phyloP scores from a whole-genome alignment of 148 eudicot species.

The Limonium bicolor region DNA sequence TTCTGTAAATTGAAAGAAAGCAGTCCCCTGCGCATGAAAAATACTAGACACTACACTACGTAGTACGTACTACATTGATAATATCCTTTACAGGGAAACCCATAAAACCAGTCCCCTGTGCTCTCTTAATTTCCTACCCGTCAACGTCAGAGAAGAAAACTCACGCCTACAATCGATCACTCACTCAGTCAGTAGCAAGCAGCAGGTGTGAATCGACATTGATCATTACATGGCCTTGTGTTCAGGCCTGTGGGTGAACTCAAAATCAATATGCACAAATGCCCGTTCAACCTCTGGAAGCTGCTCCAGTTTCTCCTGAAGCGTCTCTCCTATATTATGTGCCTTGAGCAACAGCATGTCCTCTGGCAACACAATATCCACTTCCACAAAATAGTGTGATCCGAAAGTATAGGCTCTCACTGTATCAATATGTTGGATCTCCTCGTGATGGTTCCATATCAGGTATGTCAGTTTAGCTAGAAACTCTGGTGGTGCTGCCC shows the following conservation, averaged over 20 bases:
- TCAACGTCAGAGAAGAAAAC: no score
- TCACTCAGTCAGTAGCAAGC: no score
- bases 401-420: slow-evolving; percentile 77
- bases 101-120: no score
- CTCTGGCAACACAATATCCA: slow-evolving; percentile 54
- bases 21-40: no score
- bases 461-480: slow-evolving; percentile 53
- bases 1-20: no score
- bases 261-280: slow-evolving; percentile 65
- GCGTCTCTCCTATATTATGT: slow-evolving; percentile 65
- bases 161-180: no score
- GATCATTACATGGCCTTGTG: slow-evolving; percentile 41
- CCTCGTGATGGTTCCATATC: slow-evolving; percentile 61
- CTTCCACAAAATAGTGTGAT: slow-evolving; percentile 59
- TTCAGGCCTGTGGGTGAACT: slow-evolving; percentile 55
- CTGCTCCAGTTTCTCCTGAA: slow-evolving; percentile 66
- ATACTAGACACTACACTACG: no score
- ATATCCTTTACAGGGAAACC: no score
- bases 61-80: no score
- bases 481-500: slow-evolving; percentile 75
- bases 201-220: no score
- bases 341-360: slow-evolving; percentile 47
- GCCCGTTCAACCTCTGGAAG: slow-evolving; percentile 67
- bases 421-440: slow-evolving; percentile 59
- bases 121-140: no score